phyloP scores from a whole-genome alignment of 1,284 basidiomycete species.

The Trametes pubescens region DNA sequence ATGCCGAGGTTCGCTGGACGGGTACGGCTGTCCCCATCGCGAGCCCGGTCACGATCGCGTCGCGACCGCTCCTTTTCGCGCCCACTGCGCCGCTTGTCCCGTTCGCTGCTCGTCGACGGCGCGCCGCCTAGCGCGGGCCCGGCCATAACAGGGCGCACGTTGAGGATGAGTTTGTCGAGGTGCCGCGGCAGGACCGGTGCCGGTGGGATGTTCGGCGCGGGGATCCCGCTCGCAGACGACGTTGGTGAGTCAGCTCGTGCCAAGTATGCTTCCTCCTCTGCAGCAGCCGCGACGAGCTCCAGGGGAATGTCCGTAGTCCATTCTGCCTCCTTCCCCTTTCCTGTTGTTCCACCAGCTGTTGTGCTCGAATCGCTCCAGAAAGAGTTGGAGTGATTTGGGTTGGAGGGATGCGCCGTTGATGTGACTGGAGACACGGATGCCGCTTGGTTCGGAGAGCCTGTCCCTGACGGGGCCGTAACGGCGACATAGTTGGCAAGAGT shows the following conservation, averaged over 20 bases:
- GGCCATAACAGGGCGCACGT: slow-evolving; percentile 51
- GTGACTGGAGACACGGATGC: slow-evolving; percentile 33
- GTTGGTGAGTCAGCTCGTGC: slow-evolving; percentile 49
- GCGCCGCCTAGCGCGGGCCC: slow-evolving; percentile 31
- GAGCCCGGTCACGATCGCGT: slow-evolving; percentile 33
- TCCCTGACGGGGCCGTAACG: slow-evolving; percentile 50
- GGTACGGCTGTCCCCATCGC: slow-evolving; percentile 32
- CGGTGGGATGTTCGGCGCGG: slow-evolving; percentile 80
- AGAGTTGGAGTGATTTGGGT: slow-evolving; percentile 39
- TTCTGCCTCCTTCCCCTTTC: slow-evolving; percentile 44
- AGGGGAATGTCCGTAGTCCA: slow-evolving; percentile 85
- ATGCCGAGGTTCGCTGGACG: slow-evolving; percentile 39
- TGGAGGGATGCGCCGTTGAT: slow-evolving; percentile 36
- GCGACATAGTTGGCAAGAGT: slow-evolving; percentile 95
- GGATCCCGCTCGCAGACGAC: slow-evolving; percentile 47
- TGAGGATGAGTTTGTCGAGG: slow-evolving; percentile 94
- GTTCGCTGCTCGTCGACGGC: slow-evolving; percentile 29
- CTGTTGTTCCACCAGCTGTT: slow-evolving; percentile 43
- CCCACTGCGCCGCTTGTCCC: slow-evolving; percentile 32
- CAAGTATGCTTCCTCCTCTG: slow-evolving; percentile 83
- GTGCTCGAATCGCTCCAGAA: slow-evolving; percentile 59
- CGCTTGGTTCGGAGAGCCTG: slow-evolving; percentile 36
- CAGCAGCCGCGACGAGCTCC: slow-evolving; percentile 80
- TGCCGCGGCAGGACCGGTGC: slow-evolving; percentile 91
- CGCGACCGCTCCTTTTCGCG: slow-evolving; percentile 35